These are phyloP conservation scores for Sclerotiophoma versabilis DNA, from an alignment of 2,329 filamentous ascomycete genomes.

Conservation along the genomic window DNA sequence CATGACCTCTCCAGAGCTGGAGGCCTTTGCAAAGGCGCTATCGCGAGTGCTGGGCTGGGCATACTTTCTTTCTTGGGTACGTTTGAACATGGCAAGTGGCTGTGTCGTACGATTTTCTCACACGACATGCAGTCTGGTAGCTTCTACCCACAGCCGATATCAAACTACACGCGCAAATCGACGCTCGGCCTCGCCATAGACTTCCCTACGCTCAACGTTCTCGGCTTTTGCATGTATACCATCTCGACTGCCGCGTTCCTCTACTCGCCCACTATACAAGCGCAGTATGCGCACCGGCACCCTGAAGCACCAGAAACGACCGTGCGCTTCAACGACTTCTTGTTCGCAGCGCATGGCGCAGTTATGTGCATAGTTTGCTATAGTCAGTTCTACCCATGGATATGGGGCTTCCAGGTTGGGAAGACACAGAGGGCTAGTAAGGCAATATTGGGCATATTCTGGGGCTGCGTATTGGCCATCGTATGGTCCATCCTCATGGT, in stretches of 20 bases:
- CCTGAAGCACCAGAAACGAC: slow-evolving; percentile 76
- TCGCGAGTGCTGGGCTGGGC: slow-evolving; percentile 48
- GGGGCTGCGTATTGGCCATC: slow-evolving; percentile 69
- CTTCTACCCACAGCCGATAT: slow-evolving; percentile 89
- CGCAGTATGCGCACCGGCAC: slow-evolving; percentile 84
- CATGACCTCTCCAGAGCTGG: slow-evolving; percentile 33
- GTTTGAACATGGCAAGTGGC: not conserved
- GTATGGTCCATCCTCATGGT: slow-evolving; percentile 58
- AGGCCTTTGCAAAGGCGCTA: slow-evolving; percentile 41
- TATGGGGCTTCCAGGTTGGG: slow-evolving; percentile 79
- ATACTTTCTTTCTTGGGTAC: slow-evolving; percentile 46
- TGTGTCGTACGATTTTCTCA: slow-evolving; percentile 1
- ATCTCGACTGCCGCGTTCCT: slow-evolving; percentile 78
- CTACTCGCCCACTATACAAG: slow-evolving; percentile 77
- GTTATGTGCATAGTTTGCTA: slow-evolving; percentile 75
- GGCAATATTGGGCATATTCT: slow-evolving; percentile 72
- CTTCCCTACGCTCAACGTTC: slow-evolving; percentile 78
- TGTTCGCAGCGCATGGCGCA: slow-evolving; percentile 83
- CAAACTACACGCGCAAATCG: slow-evolving; percentile 78
- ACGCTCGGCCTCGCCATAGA: slow-evolving; percentile 87
- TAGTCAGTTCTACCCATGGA: slow-evolving; percentile 73
- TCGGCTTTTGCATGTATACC: slow-evolving; percentile 78
- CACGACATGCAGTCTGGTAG: slow-evolving; percentile 13
- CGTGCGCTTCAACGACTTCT: slow-evolving; percentile 87
- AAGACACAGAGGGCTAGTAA: slow-evolving; percentile 62